These are phyloP conservation scores for Candida glaebosa DNA, from an alignment of 805 yeast species.

Conservation along the genomic window DNA sequence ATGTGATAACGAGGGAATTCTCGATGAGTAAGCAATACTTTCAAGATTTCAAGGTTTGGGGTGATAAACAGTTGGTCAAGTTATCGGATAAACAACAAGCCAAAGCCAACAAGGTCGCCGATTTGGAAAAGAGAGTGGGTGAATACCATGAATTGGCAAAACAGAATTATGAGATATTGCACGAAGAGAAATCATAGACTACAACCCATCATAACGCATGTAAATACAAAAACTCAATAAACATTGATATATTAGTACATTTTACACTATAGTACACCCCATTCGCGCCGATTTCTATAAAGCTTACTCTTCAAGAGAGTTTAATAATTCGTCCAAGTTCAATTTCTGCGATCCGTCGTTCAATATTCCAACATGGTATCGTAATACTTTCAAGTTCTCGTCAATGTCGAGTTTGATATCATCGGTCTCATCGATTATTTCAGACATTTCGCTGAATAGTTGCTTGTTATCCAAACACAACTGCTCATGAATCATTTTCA, in stretches of 20 bases:
- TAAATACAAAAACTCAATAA: too few species aligned
- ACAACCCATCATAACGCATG: too few species aligned
- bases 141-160: slow-evolving; percentile 37
- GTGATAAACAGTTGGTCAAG: slow-evolving; percentile 64
- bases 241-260: not conserved
- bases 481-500: slow-evolving; percentile 34
- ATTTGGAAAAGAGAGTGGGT: slow-evolving; percentile 38
- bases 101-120: slow-evolving; percentile 25
- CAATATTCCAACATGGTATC: slow-evolving; percentile 17
- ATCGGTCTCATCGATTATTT: slow-evolving; percentile 18
- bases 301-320: slow-evolving; percentile 10
- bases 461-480: slow-evolving; percentile 32
- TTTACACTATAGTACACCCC: not conserved
- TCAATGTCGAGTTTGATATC: slow-evolving; percentile 18
- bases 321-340: slow-evolving; percentile 23
- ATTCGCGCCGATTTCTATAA: too few species aligned
- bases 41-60: slow-evolving; percentile 76
- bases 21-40: slow-evolving; percentile 72
- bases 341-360: slow-evolving; percentile 16
- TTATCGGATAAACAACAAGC: slow-evolving; percentile 31
- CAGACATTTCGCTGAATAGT: slow-evolving; percentile 20
- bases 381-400: slow-evolving; percentile 18
- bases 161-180: slow-evolving; percentile 25
- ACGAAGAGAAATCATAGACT: not conserved
- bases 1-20: slow-evolving; percentile 74